Evolutionary conservation across 306 rosid genomes (phyloP), one percentile per base, ranked within the genome.

Genomic region (Medicago lupulina): DNA sequence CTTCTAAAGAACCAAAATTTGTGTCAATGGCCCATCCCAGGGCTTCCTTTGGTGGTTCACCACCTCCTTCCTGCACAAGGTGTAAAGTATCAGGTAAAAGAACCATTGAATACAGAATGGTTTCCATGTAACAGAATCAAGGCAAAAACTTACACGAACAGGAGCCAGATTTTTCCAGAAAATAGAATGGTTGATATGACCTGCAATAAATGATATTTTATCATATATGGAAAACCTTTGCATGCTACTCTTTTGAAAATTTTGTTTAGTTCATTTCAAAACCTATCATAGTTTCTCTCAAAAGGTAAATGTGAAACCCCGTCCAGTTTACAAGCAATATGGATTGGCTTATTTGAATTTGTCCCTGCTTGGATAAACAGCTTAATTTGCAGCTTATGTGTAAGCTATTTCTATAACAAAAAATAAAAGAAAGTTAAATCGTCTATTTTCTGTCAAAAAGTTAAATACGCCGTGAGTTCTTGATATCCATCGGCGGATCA

Each of bases 1-100:
- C 77, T 60, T 92, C 97, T 7, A 88, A 60, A 71, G 98, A 89
- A 46, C 96, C 97, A 82, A 92, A 90, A 80, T 82, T 65, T 3
- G 86, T 74, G 76, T 95, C 99, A 60, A 95, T 92, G 61, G 97
- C 98, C 96, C 93, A 88, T 16, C 98, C 98, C 31, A 96, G 85
- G 23, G 93, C 77, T 18, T 79, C 75, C 75, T 89, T 84, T 40
- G 99, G 90, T 76, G 90, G 86, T 57, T 95, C 99, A 73, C 99
- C 99, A 60, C 99, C 99, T 78, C 97, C 99, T 73, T 90, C 92
- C 99, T 95, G 90, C 68, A 80, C 43, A 80, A 73, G 64, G 62
- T 7, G 54, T 36, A 54, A 61, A 61, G 16, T 14, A 69, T 78
- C 46, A 67, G 36, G 28, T 16, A 67, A 77, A 74, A 67, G 9